Percentiles rank a stretch among this genome's conserved stretches.
phyloP scores from a whole-genome alignment of 1,284 basidiomycete species.

The Moesziomyces parantarcticus region DNA sequence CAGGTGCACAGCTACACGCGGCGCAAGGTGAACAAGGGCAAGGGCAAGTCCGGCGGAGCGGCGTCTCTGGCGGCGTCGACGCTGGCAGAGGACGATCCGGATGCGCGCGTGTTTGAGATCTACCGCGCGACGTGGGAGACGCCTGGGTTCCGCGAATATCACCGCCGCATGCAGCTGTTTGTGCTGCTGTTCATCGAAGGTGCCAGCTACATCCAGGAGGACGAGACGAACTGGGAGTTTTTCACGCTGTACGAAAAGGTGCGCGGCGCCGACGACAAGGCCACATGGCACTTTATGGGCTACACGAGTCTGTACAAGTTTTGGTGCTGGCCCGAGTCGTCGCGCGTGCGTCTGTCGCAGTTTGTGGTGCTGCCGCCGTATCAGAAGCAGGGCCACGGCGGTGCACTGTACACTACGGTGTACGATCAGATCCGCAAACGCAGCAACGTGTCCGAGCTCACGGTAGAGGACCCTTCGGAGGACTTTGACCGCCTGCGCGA shows the following conservation, averaged over 20 bases:
- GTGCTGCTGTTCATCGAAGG: slow-evolving; percentile 94
- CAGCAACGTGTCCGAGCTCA: slow-evolving; percentile 83
- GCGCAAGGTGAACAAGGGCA: slow-evolving; percentile 37
- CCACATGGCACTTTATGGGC: slow-evolving; percentile 80
- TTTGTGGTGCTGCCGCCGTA: slow-evolving; percentile 93
- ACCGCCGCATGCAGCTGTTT: slow-evolving; percentile 93
- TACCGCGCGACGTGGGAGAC: slow-evolving; percentile 78
- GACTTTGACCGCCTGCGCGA: slow-evolving; percentile 94
- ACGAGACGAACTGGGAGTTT: slow-evolving; percentile 70
- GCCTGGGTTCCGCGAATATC: slow-evolving; percentile 89
- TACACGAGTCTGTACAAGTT: slow-evolving; percentile 59
- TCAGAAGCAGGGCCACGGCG: slow-evolving; percentile 81
- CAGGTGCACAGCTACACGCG: slow-evolving; percentile 81
- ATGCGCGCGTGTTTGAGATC: slow-evolving; percentile 56
- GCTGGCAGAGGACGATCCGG: slow-evolving; percentile 58
- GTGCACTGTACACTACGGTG: slow-evolving; percentile 82
- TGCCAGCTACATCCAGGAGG: slow-evolving; percentile 77
- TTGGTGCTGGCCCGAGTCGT: slow-evolving; percentile 56
- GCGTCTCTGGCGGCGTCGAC: slow-evolving; percentile 45
- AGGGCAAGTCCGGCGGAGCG: slow-evolving; percentile 71
- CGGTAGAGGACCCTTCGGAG: slow-evolving; percentile 96
- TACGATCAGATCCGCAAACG: slow-evolving; percentile 80
- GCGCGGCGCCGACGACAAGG: slow-evolving; percentile 54
- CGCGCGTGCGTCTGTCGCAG: slow-evolving; percentile 73
- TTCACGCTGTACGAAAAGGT: slow-evolving; percentile 63